Evolutionary conservation across 2,329 filamentous ascomycete genomes (phyloP), one percentile per base, ranked within the genome.

Genomic region (Hypoxylon sp.): DNA sequence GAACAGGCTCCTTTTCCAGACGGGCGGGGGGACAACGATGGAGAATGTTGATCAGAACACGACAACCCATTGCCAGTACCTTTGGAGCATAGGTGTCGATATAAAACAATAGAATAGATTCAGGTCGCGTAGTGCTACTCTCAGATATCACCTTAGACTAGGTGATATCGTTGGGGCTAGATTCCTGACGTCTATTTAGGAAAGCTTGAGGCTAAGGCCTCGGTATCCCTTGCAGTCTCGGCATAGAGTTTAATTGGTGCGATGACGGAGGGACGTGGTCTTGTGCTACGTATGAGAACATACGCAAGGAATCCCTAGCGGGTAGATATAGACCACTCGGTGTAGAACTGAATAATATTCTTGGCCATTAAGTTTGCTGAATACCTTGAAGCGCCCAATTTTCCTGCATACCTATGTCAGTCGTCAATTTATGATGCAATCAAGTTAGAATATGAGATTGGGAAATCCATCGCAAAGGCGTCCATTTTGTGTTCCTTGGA

Each of bases 61-160:
- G 69, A 73, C 73, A 71, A 74, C 73, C 48, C 81, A 82, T 59
- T 89, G 87, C 76, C 69, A 75, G 19, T 89, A 86, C 76, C 78
- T 87, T 66, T 75, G 74, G 31, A 78, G 79, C 31, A 87, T 89
- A 76, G 86, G 84, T 2, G 65, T 80, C 37, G 78, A 75, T 17
- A 76, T 87, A 68, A 79, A 79, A 67, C 86, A 88, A 78, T 87
- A 65, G 62, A 5, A 55, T 42, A 17, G 8, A 31, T 22, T 46
- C 14, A 9, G 47, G 47, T 8, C 14, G 47, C 10, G 39, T 8
- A 22, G 39, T 11, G 39, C 39, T 22, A 11, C 5, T 44, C 39
- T 44, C 11, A 44, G 39, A 44, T 22, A 44, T 17, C 22, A 11
- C 8, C n/a, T 44, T 22, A 3, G 39, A 11, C 17, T 22, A 8